phyloP scores from a whole-genome alignment of 169 alveolate species.

The Cryptosporidium andersoni region DNA sequence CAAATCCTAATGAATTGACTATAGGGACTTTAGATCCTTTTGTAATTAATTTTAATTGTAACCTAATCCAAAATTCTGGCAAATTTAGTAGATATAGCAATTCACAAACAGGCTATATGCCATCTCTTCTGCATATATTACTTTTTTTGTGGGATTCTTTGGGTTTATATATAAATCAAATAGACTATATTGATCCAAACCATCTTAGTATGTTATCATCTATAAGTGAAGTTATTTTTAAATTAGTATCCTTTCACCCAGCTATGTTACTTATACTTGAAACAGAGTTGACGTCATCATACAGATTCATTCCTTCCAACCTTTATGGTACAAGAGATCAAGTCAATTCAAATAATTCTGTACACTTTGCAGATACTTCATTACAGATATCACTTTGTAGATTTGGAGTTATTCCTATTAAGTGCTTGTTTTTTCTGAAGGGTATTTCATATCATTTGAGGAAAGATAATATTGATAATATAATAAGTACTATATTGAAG shows the following conservation, averaged over 20 bases:
- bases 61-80: conserved; percentile 7
- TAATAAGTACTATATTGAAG: conserved; percentile 5
- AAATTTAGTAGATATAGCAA: not conserved
- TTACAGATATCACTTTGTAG: conserved; percentile 4
- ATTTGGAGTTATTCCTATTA: conserved; percentile 44
- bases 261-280: conserved; percentile 45
- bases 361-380: not conserved
- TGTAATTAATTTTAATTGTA: conserved; percentile 35
- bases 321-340: not conserved
- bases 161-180: conserved; percentile 30
- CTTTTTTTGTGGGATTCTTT: conserved; percentile 56
- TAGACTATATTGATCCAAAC: not conserved
- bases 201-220: conserved; percentile 43
- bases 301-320: conserved; percentile 24
- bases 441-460: conserved; percentile 15
- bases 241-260: conserved; percentile 37
- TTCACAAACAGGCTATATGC: conserved; percentile 13
- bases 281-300: conserved; percentile 23
- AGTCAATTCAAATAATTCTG: no score
- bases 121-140: conserved; percentile 36
- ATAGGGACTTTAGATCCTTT: conserved; percentile 50
- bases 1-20: conserved; percentile 21
- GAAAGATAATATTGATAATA: conserved; percentile 13
- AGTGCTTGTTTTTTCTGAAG: conserved; percentile 17
- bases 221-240: conserved; percentile 30